Percentiles rank a stretch among this genome's conserved stretches.
Evolutionary conservation across 2,329 filamentous ascomycete genomes (phyloP).

Genomic region (Neofusicoccum umdonicola): DNA sequence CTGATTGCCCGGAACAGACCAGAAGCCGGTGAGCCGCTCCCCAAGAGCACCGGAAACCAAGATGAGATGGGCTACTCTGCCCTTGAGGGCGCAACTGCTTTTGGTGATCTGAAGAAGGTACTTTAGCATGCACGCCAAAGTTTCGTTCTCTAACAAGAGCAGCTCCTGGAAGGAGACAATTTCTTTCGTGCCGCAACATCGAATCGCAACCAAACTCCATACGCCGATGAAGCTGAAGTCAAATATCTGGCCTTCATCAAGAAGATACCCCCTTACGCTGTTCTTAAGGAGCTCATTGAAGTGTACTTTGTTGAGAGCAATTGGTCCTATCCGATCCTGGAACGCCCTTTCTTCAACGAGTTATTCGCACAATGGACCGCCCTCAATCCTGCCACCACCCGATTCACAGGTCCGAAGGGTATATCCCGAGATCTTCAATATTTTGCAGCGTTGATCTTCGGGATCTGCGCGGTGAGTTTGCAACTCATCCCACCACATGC

Average conservation of each 20-base stretch:
- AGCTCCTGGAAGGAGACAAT: conserved; percentile 5
- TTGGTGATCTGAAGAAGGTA: not conserved
- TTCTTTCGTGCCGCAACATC: conserved; percentile 1
- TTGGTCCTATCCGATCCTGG: not conserved
- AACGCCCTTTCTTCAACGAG: conserved; percentile 1
- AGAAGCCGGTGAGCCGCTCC: not conserved
- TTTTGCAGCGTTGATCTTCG: not conserved
- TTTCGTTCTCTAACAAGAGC: not conserved
- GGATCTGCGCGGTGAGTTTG: not conserved
- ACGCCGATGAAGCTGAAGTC: not conserved
- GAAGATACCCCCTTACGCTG: not conserved
- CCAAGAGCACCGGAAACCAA: not conserved
- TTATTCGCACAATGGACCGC: not conserved
- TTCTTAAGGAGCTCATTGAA: not conserved
- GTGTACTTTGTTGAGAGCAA: conserved; percentile 7
- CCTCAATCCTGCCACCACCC: not conserved
- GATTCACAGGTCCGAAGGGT: not conserved
- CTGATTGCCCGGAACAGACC: not conserved
- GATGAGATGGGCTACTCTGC: not conserved
- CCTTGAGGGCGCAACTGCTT: not conserved
- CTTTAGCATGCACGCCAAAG: too few species aligned
- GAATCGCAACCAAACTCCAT: not conserved
- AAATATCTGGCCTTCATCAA: not conserved
- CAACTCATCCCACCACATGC: not conserved
- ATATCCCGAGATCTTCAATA: not conserved